Evolutionary conservation across 2,329 filamentous ascomycete genomes (phyloP).

Genomic region (Fonsecaea pugnacius): DNA sequence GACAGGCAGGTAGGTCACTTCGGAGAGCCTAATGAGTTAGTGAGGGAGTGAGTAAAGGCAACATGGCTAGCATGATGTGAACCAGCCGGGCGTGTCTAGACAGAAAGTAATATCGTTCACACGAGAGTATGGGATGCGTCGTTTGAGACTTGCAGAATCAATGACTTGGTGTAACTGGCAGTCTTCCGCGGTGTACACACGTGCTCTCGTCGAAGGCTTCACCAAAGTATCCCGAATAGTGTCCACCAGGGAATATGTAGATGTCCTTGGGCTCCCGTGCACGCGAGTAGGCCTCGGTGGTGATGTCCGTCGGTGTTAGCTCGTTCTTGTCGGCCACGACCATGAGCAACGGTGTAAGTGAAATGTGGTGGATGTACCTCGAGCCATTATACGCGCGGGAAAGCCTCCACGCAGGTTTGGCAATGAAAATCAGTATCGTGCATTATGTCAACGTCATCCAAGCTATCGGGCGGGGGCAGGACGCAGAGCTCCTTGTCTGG

Average conservation of each 20-base stretch:
- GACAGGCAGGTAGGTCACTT: background rate
- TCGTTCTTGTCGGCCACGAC: conserved; percentile 41
- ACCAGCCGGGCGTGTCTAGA: background rate
- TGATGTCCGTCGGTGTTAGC: background rate
- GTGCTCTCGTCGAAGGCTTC: background rate
- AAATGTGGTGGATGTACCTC: conserved; percentile 42
- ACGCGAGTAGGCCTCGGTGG: background rate
- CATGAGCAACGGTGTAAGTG: conserved; percentile 46
- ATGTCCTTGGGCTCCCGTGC: background rate
- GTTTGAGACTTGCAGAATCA: too few species aligned
- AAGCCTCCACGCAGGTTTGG: background rate
- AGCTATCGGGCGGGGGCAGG: background rate
- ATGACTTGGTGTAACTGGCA: too few species aligned
- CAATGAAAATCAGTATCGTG: conserved; percentile 43
- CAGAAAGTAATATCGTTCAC: background rate
- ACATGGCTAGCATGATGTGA: background rate
- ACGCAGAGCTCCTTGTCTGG: background rate
- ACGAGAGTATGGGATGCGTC: background rate
- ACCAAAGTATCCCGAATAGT: background rate
- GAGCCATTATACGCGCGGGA: background rate
- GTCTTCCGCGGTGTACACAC: too few species aligned
- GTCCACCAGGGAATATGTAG: background rate
- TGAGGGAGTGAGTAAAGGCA: background rate
- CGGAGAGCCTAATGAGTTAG: background rate
- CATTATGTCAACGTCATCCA: background rate